Evolutionary conservation across 2,329 filamentous ascomycete species (phyloP), one percentile per base, ranked within the genome.

Genomic region (Cladosporium austrohemisphaericum): DNA sequence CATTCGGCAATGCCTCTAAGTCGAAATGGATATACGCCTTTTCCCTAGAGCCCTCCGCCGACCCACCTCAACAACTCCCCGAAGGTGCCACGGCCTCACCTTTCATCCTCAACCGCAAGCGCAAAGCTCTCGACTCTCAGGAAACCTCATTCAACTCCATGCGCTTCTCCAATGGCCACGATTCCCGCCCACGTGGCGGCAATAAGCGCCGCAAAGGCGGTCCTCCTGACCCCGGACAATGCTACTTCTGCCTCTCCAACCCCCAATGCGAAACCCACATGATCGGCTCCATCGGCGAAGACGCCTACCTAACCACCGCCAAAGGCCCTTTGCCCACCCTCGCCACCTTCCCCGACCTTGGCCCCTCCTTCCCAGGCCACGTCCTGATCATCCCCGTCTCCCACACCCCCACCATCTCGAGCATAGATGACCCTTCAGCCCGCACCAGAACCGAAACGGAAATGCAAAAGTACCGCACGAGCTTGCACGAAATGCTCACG

Each of bases 221-320:
- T 4, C 68, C 71, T 4, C 60, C 70, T 14, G 60, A 60, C 0
- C 89, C 88, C 2, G 84, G 85, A 45, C 79, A 85, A 61, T 98
- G 93, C 71, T 98, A 93, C 75, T 97, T 98, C 73, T 98, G 93
- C 65, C 77, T 98, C 9, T 91, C 88, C 5, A 96, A 95, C 66
- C 82, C 86, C 5, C 86, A 85, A 53, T 75, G 93, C 36, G 86
- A 87, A 45, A 85, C 85, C 1, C 92, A 98, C 69, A 86, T 98
- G 68, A 85, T 96, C 60, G 86, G 86, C 56, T 90, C 86, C 20
- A 92, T 98, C 55, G 93, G 88, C 46, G 84, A 90, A 14, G 86
- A 95, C 52, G 79, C 83, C 47, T 97, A 97, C 67, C 71, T 97
- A 48, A 95, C 93, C 22, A 93, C 86, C 19, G 89, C 93, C 52